Percentiles rank a stretch among this genome's conserved stretches.
These are phyloP conservation scores for Musa beccarii DNA, from an alignment of 176 grass and related monocot genomes.

Conservation along the genomic window DNA sequence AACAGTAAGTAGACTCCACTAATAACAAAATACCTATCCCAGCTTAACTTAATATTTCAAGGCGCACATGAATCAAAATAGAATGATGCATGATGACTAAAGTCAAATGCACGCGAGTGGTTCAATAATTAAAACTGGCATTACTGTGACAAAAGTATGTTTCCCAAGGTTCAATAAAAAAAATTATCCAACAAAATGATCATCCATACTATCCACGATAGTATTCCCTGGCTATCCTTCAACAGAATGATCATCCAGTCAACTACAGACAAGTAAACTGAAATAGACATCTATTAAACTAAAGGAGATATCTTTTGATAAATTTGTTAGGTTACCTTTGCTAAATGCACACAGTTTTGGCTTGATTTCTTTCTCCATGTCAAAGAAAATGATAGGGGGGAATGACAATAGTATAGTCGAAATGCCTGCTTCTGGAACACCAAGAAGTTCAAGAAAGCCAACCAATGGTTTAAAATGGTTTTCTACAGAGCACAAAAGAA, in stretches of 20 bases:
- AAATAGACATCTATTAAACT: neutral
- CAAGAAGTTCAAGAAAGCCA: conserved; percentile 18
- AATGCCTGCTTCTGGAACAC: conserved; percentile 9
- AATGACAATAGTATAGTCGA: conserved; percentile 43
- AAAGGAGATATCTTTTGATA: neutral
- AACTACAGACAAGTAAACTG: neutral
- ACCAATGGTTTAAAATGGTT: conserved; percentile 56
- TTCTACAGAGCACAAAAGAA: conserved; percentile 52
- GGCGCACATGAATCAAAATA: neutral
- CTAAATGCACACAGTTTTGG: conserved; percentile 51
- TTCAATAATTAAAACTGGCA: neutral
- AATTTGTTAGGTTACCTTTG: conserved; percentile 39
- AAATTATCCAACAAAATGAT: no score
- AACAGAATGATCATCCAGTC: neutral
- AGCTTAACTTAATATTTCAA: neutral
- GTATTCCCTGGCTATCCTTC: neutral
- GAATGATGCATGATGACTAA: no score
- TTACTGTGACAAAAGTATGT: neutral
- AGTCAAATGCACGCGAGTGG: no score
- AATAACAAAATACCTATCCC: neutral
- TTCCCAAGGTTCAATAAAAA: no score
- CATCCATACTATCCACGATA: no score
- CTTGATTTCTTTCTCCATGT: conserved; percentile 51
- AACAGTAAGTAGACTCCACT: neutral
- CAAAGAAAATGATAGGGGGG: conserved; percentile 20